Base-by-base conservation (phyloP, 176 grass and related monocot species). In the Bolboschoenus planiculmis region DNA sequence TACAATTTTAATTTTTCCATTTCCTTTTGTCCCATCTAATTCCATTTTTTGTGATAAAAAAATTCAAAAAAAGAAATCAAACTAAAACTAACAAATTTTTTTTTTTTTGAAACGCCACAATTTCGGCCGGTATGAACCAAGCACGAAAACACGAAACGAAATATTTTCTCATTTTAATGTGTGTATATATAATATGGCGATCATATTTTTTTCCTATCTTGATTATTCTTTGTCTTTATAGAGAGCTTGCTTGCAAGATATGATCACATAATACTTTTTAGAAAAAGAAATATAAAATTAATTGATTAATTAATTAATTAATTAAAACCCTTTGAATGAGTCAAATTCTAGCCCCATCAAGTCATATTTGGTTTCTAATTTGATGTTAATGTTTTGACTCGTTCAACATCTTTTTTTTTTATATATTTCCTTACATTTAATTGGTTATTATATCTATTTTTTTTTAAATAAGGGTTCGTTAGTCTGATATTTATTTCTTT, bases 381-480 rank as follows among this genome's bases (percentile, higher is more conserved):
- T 76, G 72, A 76, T 51, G 72, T 76, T 76, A 51, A 20, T 51
- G 43, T 76, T 76, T 76, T 76, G 44, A 76, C 72, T 50, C 72
- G n/a, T 48, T 76, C 72, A 76, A 76, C 3, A 30, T 4, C 4
- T 30, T 50, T 50, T 46, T 27, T 46, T 24, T n/a, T 74, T 6
- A 9, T 61, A 29, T 27, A 26, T 59, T 26, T 10, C 20, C 7
- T 57, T 59, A 26, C 56, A 7, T 27, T 0, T 24, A 53, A 16
- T 6, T 40, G 3, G 39, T 3, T 53, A 53, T 18, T 18, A 15
- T 53, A 9, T 53, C 18, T 53, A 18, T 59, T 0, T 29, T 65
- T 13, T n/a, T n/a, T n/a, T n/a, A n/a, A n/a, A n/a, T n/a, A n/a
- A n/a, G n/a, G n/a, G n/a, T n/a, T n/a, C n/a, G n/a, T n/a, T n/a